phyloP scores from a whole-genome alignment of 768 basidiomycete genomes.

The Pleurotus djamor region DNA sequence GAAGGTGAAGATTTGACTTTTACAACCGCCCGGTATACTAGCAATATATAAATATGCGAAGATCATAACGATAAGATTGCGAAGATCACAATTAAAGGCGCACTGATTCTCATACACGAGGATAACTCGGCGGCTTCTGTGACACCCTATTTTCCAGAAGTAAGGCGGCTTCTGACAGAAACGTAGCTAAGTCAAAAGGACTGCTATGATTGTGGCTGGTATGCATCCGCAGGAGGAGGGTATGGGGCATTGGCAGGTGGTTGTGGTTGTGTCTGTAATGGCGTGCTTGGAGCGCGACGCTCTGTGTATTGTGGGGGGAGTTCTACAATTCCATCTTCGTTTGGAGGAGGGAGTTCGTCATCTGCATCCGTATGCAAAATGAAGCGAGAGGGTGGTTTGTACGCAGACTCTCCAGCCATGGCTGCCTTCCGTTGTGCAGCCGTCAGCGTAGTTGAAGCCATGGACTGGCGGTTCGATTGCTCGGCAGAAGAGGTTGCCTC shows the following conservation, averaged over 20 bases:
- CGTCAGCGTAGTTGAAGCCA: conserved; percentile 24
- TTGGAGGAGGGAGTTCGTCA: conserved; percentile 9
- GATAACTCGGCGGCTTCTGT: not conserved
- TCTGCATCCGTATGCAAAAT: conserved; percentile 13
- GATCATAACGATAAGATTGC: not conserved
- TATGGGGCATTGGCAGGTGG: not conserved
- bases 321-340: conserved; percentile 11
- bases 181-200: not conserved
- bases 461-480: conserved; percentile 1
- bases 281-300: not conserved
- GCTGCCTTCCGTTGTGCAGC: conserved; percentile 51
- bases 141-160: not conserved
- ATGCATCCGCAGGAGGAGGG: not conserved
- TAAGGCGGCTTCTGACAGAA: too few relatives aligned
- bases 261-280: not conserved
- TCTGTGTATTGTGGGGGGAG: conserved; percentile 13
- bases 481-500: not conserved
- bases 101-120: not conserved
- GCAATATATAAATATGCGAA: conserved; percentile 1
- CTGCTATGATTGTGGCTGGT: not conserved
- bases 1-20: not conserved
- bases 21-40: conserved; percentile 6
- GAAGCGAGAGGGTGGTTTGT: conserved; percentile 20
- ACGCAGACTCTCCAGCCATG: conserved; percentile 41
- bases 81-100: too few relatives aligned